Conservation (phyloP, 73 alveolate species). For the Stentor coeruleus region DNA sequence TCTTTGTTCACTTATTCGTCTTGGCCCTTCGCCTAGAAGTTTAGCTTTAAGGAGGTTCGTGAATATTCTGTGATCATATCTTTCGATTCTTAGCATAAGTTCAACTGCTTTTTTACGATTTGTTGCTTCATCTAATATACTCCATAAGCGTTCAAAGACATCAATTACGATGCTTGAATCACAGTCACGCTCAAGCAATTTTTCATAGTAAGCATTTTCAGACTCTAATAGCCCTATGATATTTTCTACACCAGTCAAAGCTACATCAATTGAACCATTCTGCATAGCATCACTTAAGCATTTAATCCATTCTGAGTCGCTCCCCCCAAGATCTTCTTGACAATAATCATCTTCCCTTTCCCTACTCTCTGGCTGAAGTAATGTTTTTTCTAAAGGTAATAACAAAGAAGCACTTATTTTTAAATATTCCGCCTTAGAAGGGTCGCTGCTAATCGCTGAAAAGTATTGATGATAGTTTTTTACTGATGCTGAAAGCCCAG, state of each 20-base stretch:
- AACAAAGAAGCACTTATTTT: neutral
- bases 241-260: neutral
- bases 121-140: neutral
- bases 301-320: neutral
- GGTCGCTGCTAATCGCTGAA: neutral
- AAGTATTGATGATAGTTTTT: neutral
- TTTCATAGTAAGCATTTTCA: neutral
- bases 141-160: neutral
- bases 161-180: neutral
- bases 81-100: neutral
- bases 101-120: conserved; percentile 1
- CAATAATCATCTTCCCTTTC: too few species aligned
- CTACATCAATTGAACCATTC: neutral
- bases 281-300: conserved; percentile 11
- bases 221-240: neutral
- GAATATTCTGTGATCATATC: neutral
- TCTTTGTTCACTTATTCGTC: neutral
- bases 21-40: neutral
- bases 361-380: too few species aligned
- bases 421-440: neutral
- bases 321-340: neutral
- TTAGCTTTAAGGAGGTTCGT: neutral
- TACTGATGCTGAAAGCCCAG: neutral
- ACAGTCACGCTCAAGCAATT: neutral
- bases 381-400: neutral